phyloP scores from a whole-genome alignment of 2,329 filamentous ascomycete genomes.

The Escovopsis sp. region DNA sequence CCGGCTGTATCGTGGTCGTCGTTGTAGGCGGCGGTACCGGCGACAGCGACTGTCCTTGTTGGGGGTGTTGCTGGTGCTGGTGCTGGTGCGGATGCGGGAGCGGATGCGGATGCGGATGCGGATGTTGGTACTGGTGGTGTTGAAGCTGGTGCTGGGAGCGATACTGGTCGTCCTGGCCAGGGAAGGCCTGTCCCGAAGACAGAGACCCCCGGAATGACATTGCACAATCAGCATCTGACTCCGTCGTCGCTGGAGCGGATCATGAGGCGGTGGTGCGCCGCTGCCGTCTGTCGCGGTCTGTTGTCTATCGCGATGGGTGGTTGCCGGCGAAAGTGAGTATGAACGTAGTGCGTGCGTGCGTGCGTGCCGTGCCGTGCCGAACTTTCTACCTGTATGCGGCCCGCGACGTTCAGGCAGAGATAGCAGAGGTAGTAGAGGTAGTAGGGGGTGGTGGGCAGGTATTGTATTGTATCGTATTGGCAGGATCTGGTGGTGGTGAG shows the following conservation, averaged over 20 bases:
- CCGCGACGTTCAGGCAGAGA: too few species aligned
- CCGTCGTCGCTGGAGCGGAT: slow-evolving; percentile 4
- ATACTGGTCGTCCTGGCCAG: slow-evolving; percentile 20
- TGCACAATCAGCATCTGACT: slow-evolving; percentile 8
- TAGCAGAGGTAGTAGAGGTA: too few species aligned
- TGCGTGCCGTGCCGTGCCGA: too few species aligned
- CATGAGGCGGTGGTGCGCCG: too few species aligned
- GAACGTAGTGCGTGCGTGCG: too few species aligned
- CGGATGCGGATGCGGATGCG: slow-evolving; percentile 13
- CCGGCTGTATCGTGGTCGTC: slow-evolving; percentile 1
- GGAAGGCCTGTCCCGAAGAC: slow-evolving; percentile 26
- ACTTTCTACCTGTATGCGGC: not conserved
- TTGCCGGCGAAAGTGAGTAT: too few species aligned
- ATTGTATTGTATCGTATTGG: too few species aligned
- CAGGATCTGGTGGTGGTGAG: not conserved
- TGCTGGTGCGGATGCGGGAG: slow-evolving; percentile 10
- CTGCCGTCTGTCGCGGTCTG: too few species aligned
- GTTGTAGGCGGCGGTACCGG: slow-evolving; percentile 5
- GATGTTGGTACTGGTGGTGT: slow-evolving; percentile 13
- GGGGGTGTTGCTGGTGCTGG: slow-evolving; percentile 11
- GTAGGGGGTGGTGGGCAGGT: too few species aligned
- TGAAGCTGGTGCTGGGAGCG: slow-evolving; percentile 13
- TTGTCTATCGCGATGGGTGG: too few species aligned
- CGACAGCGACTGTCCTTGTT: slow-evolving; percentile 13
- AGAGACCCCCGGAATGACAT: slow-evolving; percentile 23